These are phyloP conservation scores for Huntiella abstrusa DNA, from an alignment of 2,329 filamentous ascomycete genomes.

Conservation along the genomic window DNA sequence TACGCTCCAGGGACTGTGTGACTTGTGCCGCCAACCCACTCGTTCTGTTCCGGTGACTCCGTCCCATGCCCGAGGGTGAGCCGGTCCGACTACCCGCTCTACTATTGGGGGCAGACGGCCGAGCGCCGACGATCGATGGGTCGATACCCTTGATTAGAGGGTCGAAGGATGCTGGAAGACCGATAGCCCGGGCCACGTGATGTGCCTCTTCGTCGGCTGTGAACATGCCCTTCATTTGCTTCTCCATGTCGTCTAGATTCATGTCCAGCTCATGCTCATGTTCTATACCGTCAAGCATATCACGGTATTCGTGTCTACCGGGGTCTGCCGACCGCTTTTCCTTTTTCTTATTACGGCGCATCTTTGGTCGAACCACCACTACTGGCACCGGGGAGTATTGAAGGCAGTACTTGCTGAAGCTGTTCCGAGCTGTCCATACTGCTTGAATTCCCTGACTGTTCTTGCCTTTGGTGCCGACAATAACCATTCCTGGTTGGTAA, in stretches of 20 bases:
- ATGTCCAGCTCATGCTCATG: conserved; percentile 40
- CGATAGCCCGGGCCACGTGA: conserved; percentile 42
- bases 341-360: conserved; percentile 80
- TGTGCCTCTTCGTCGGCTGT: conserved; percentile 45
- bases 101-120: conserved; percentile 10
- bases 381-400: conserved; percentile 88
- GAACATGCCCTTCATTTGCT: conserved; percentile 32
- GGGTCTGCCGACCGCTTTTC: conserved; percentile 65
- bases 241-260: conserved; percentile 30
- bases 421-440: conserved; percentile 57
- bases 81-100: conserved; percentile 4
- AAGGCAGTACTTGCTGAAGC: conserved; percentile 84
- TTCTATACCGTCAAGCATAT: conserved; percentile 49
- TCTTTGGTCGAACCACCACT: conserved; percentile 73
- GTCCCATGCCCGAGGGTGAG: conserved; percentile 5
- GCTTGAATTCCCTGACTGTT: conserved; percentile 75
- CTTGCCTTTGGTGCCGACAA: conserved; percentile 74
- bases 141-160: conserved; percentile 41
- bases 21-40: not conserved
- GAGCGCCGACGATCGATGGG: conserved; percentile 14
- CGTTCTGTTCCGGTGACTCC: not conserved
- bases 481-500: conserved; percentile 77
- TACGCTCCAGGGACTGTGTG: not conserved
- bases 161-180: conserved; percentile 42
- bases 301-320: conserved; percentile 53